Evolutionary conservation across 768 basidiomycete species (phyloP).

Genomic region (Polyporus arcularius): DNA sequence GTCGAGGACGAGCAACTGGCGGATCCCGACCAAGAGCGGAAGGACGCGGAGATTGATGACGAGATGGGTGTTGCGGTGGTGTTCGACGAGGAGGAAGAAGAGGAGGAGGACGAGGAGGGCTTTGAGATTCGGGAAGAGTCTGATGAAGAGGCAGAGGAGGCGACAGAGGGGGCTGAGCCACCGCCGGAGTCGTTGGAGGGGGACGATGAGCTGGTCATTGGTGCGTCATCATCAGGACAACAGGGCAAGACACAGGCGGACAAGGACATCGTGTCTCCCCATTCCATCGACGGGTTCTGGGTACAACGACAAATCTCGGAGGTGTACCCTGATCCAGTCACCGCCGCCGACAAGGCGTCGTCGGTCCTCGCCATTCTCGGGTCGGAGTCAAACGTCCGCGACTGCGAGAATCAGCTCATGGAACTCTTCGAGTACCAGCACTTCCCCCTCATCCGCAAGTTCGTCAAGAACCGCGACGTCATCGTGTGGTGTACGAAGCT

Average conservation of each 20-base stretch:
- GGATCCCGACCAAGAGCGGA: conserved; percentile 78
- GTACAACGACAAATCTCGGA: conserved; percentile 92
- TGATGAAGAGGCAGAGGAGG: conserved; percentile 73
- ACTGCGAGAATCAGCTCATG: conserved; percentile 95
- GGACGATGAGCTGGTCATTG: conserved; percentile 77
- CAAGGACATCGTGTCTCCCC: conserved; percentile 83
- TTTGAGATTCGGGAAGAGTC: conserved; percentile 85
- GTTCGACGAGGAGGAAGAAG: conserved; percentile 96
- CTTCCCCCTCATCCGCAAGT: conserved; percentile 86
- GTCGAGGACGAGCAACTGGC: conserved; percentile 80
- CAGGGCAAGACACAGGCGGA: conserved; percentile 56
- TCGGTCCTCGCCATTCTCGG: conserved; percentile 82
- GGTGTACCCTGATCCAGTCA: conserved; percentile 92
- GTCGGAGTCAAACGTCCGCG: conserved; percentile 85
- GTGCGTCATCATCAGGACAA: conserved; percentile 50
- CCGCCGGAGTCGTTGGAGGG: conserved; percentile 48
- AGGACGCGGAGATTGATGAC: conserved; percentile 91
- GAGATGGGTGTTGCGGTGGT: conserved; percentile 98
- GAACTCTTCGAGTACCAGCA: conserved; percentile 93
- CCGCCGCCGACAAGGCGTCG: conserved; percentile 88
- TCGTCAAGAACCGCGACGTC: conserved; percentile 94
- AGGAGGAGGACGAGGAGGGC: conserved; percentile 87
- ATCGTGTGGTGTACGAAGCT: conserved; percentile 98
- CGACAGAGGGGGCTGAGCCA: conserved; percentile 47
- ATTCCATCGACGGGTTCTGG: conserved; percentile 97